Base-by-base conservation (phyloP, 2,329 filamentous ascomycete species). In the Metarhizium sp. region DNA sequence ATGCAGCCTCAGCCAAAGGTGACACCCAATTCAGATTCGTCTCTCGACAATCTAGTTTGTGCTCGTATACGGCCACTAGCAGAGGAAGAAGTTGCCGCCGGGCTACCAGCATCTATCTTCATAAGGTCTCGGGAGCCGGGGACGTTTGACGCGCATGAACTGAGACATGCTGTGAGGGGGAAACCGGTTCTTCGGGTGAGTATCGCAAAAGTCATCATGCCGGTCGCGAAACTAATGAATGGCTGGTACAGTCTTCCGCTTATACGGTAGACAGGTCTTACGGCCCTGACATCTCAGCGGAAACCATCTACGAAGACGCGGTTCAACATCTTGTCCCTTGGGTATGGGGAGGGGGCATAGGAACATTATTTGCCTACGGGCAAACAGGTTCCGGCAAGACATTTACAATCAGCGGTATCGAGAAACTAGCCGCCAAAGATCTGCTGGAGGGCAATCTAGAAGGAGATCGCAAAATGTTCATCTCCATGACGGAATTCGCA, bases 301-400 rank as follows among this genome's bases (percentile, higher is more conserved):
- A 25, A 25, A 25, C 25, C 25, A 25, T 25, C 4, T 25, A 25
- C 25, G 25, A 25, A 25, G 25, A 25, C 25, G 25, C 25, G 25
- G 25, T 25, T 25, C 25, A 25, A 25, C 25, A 25, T 25, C 25
- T 78, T 11, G 67, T 78, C 13, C 70, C 74, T 0, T 77, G 70
- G 67, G 73, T 72, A 0, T 76, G 73, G 73, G 60, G 67, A 25
- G 77, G 77, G 13, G 74, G 75, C 18, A 69, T 78, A 25, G 71
- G 71, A 16, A 78, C 76, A n/a, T 62, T 79, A 40, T 76, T 78
- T 49, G 73, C 73, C 38, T 77, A 77, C 47, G 75, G 75, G 10
- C 75, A 78, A 58, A 78, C 76, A 0, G 74, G 75, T 7, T 77
- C 75, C 1, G 76, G 76, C 13, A 77, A 78, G 62, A 78, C 74